Conservation (phyloP, 139 green algal species). For the Ettlia oleoabundans region DNA sequence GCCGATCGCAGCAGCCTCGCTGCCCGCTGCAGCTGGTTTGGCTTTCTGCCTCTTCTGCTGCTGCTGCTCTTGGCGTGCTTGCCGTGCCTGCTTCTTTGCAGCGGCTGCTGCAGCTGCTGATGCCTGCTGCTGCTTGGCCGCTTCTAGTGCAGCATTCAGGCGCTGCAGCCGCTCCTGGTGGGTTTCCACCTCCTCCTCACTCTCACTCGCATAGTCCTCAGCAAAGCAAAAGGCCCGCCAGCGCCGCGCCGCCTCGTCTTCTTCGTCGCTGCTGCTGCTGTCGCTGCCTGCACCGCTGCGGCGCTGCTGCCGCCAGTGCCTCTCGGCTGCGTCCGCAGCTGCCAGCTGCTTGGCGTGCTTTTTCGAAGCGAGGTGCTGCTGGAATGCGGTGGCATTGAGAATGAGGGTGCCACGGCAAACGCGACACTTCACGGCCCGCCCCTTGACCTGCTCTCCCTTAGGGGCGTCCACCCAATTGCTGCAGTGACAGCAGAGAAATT, state of each 20-base stretch:
- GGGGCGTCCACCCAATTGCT: conserved; percentile 26
- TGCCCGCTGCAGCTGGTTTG: background rate
- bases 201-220: conserved; percentile 32
- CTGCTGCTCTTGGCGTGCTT: conserved; percentile 7
- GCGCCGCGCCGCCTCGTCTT: conserved; percentile 9
- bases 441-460: background rate
- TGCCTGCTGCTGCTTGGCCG: conserved; percentile 8
- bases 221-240: conserved; percentile 45
- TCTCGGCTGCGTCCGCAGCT: background rate
- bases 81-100: background rate
- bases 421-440: conserved; percentile 44
- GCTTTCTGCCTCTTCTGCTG: background rate
- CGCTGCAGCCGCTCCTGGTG: conserved; percentile 45
- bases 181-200: conserved; percentile 45
- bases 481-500: background rate
- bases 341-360: conserved; percentile 19
- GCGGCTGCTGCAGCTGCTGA: background rate
- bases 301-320: background rate
- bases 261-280: conserved; percentile 8
- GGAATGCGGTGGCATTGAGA: conserved; percentile 38
- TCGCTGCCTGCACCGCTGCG: background rate
- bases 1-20: conserved; percentile 4
- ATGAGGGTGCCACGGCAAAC: conserved; percentile 44
- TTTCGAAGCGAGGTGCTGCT: conserved; percentile 31
- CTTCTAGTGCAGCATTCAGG: background rate